Base-by-base conservation (phyloP, 768 basidiomycete species). In the Tricholoma furcatifolium region DNA sequence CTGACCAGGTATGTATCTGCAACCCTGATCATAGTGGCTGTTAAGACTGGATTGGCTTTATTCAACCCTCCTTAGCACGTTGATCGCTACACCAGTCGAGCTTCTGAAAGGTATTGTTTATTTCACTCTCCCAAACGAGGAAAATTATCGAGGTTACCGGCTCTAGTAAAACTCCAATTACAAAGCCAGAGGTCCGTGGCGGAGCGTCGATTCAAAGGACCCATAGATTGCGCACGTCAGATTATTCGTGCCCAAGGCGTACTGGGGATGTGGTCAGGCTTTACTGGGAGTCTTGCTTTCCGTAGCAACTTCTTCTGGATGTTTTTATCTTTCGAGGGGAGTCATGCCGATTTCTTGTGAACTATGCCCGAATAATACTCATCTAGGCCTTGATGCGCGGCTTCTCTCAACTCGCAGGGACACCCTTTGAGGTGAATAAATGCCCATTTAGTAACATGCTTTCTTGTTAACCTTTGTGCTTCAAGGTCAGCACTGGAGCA, bases 261-360 rank as follows among this genome's bases (percentile, higher is more conserved):
- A 7, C 51, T 66, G 15, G 90, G 90, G 6, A 70, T 92, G 55
- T 93, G 86, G 84, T 81, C 82, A 60, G 91, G 89, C 48, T 78
- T 92, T 56, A 80, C 82, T 0, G 88, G 85, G 2, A 88, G 85
- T 56, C 72, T 91, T 24, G 77, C 82, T 5, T 90, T 87, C 66
- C 72, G 91, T 44, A 80, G 80, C 52, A 87, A 85, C 70, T 91
- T 91, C 67, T 80, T 86, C 54, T 87, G 82, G 79, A 85, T 91
- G 83, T 92, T 91, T 66, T 73, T 87, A 36, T 81, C 81, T 23
- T 78, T 86, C 56, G 85, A 88, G 75, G 83, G 81, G 36, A 36
- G 65, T 54, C 23, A 46, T 35, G 43, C 34, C 43, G 36, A 43
- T 31, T 15, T 18, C n/a, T 40, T 10, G 23, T 15, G 11, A 35